These are phyloP conservation scores for Debaryomyces coudertii DNA, from an alignment of 1,139 yeast genomes.

Conservation along the genomic window DNA sequence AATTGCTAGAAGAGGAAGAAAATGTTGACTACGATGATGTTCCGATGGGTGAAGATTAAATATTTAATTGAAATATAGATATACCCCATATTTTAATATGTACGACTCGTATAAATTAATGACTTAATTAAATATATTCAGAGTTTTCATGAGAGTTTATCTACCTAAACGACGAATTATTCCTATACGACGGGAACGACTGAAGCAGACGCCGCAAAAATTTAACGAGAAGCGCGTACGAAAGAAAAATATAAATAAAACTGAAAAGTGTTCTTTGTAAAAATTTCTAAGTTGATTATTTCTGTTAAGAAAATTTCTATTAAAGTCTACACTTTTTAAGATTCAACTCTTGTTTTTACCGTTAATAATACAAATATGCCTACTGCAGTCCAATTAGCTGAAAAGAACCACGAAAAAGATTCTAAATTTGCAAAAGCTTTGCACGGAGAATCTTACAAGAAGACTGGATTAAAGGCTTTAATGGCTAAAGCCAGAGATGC, in stretches of 20 bases:
- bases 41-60: slow-evolving; percentile 18
- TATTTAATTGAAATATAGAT: not conserved
- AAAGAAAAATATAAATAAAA: slow-evolving; percentile 6
- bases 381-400: slow-evolving; percentile 23
- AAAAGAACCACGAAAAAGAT: slow-evolving; percentile 52
- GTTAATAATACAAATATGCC: slow-evolving; percentile 11
- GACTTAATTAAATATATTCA: not conserved
- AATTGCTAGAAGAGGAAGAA: slow-evolving; percentile 44
- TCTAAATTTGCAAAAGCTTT: slow-evolving; percentile 77
- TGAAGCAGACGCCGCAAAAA: not conserved
- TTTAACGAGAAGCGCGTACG: slow-evolving; percentile 2
- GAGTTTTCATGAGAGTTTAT: slow-evolving; percentile 2
- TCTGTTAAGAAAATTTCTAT: not conserved
- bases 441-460: slow-evolving; percentile 75
- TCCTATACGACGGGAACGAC: slow-evolving; percentile 17
- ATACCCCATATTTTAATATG: not conserved
- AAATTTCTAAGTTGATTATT: not conserved
- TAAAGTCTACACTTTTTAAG: not conserved
- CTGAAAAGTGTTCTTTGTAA: not conserved
- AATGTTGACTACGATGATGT: slow-evolving; percentile 45
- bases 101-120: not conserved
- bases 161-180: slow-evolving; percentile 1
- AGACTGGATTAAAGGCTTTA: slow-evolving; percentile 76
- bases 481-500: slow-evolving; percentile 77
- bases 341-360: not conserved